Evolutionary conservation across 148 eudicot genomes (phyloP).

Genomic region (Fagopyrum tataricum): DNA sequence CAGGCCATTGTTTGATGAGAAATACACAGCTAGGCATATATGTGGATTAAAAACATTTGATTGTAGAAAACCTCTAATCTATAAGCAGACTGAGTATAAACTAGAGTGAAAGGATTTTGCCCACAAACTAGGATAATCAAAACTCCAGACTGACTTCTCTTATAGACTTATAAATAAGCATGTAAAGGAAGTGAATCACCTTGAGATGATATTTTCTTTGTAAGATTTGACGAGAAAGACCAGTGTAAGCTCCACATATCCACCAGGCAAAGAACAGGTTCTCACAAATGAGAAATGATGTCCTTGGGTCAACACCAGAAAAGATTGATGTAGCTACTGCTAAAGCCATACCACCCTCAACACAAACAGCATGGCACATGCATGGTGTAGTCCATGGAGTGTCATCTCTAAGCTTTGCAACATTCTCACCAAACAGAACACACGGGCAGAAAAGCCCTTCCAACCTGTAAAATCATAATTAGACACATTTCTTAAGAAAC

Average conservation of each 20-base stretch:
- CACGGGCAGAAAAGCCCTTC: slow-evolving; percentile 87
- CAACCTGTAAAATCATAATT: slow-evolving; percentile 38
- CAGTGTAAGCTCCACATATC: slow-evolving; percentile 88
- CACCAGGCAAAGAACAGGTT: slow-evolving; percentile 83
- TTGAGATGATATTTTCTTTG: slow-evolving; percentile 89
- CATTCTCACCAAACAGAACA: slow-evolving; percentile 82
- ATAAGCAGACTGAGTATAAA: neutral
- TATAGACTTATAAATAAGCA: too few species aligned
- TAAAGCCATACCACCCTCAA: slow-evolving; percentile 84
- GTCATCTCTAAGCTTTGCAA: slow-evolving; percentile 72
- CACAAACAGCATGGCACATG: slow-evolving; percentile 67
- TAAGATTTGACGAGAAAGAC: slow-evolving; percentile 59
- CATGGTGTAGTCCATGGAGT: slow-evolving; percentile 73
- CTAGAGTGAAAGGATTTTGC: neutral
- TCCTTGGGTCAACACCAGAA: slow-evolving; percentile 74
- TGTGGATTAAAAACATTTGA: too few species aligned
- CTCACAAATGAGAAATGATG: slow-evolving; percentile 64
- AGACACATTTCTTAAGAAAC: neutral
- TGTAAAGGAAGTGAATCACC: slow-evolving; percentile 27
- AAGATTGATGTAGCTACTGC: slow-evolving; percentile 67
- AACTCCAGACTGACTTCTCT: neutral
- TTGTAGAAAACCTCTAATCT: too few species aligned
- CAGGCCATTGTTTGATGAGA: too few species aligned
- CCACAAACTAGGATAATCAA: neutral
- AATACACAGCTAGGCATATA: neutral